Evolutionary conservation across 371 early-diverging fungal genomes (phyloP).

Genomic region (Choanephora cucurbitarum): DNA sequence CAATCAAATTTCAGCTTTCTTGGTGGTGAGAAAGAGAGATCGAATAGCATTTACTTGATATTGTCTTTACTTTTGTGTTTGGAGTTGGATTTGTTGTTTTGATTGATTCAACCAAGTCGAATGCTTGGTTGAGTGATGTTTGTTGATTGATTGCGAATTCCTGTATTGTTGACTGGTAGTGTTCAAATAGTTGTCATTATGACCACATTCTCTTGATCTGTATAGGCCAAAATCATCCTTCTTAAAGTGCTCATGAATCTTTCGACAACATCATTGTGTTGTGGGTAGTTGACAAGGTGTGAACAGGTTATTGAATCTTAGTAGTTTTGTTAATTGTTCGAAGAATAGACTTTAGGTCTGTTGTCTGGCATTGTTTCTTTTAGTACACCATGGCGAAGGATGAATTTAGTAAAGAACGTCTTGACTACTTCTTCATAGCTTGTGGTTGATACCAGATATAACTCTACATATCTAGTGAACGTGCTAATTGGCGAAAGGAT

Average conservation of each 20-base stretch:
- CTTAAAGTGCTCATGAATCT: constrained; percentile 5
- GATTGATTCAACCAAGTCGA: constrained; percentile 4
- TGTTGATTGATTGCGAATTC: constrained; percentile 6
- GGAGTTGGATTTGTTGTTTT: constrained; percentile 2
- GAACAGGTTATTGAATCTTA: not conserved
- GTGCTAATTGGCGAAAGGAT: constrained; percentile 4
- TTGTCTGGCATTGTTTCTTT: not conserved
- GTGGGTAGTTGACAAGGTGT: constrained; percentile 11
- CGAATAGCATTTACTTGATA: constrained; percentile 4
- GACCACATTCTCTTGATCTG: not conserved
- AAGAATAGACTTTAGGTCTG: constrained; percentile 1
- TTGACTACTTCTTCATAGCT: not conserved
- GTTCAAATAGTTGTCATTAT: not conserved
- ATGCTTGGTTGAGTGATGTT: constrained; percentile 1
- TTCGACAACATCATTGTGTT: constrained; percentile 10
- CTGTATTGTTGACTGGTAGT: constrained; percentile 5
- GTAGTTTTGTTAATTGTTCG: not conserved
- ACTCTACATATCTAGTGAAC: not conserved
- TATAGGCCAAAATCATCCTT: constrained; percentile 6
- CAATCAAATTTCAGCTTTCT: constrained; percentile 11
- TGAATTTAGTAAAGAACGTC: not conserved
- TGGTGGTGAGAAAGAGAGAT: constrained; percentile 3
- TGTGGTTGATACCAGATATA: not conserved
- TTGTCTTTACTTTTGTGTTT: too few relatives aligned
- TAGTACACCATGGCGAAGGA: constrained; percentile 1